Evolutionary conservation across 495 filamentous ascomycete genomes (phyloP).

Genomic region (Lasiosphaeria hispida): DNA sequence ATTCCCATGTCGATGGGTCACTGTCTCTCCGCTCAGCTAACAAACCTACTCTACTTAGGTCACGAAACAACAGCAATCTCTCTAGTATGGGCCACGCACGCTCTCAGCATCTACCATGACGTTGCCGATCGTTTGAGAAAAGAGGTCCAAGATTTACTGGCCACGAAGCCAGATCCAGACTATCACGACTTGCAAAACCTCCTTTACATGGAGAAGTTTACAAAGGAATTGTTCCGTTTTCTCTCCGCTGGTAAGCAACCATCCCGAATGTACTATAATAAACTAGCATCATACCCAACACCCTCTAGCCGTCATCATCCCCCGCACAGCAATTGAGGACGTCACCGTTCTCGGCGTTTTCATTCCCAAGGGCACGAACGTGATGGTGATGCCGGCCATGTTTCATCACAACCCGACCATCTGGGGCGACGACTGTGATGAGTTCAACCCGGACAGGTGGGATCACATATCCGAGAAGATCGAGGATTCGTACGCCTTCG

Average conservation of each 20-base stretch:
- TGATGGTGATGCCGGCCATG: constrained; percentile 29
- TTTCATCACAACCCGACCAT: constrained; percentile 27
- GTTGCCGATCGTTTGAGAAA: constrained; percentile 28
- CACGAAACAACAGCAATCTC: constrained; percentile 30
- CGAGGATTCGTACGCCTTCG: constrained; percentile 2
- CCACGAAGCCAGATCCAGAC: too few relatives aligned
- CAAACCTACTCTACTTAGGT: too few relatives aligned
- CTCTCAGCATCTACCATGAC: constrained; percentile 17
- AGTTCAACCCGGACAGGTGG: constrained; percentile 37
- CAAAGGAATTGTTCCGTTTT: constrained; percentile 37
- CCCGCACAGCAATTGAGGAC: constrained; percentile 25
- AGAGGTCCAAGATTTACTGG: constrained; percentile 24
- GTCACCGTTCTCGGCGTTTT: constrained; percentile 25
- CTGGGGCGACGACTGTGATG: constrained; percentile 32
- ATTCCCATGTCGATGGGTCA: too few relatives aligned
- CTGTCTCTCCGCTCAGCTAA: too few relatives aligned
- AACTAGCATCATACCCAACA: constrained; percentile 13
- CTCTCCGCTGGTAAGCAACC: too few relatives aligned
- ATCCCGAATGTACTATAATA: too few relatives aligned
- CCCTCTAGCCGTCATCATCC: constrained; percentile 30
- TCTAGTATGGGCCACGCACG: constrained; percentile 20
- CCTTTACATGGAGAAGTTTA: constrained; percentile 40
- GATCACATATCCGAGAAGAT: not conserved
- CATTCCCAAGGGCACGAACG: constrained; percentile 32
- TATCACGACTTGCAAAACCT: constrained; percentile 30